Base-by-base conservation (phyloP, 2,329 filamentous ascomycete species). In the Ambrosiella beaveri region DNA sequence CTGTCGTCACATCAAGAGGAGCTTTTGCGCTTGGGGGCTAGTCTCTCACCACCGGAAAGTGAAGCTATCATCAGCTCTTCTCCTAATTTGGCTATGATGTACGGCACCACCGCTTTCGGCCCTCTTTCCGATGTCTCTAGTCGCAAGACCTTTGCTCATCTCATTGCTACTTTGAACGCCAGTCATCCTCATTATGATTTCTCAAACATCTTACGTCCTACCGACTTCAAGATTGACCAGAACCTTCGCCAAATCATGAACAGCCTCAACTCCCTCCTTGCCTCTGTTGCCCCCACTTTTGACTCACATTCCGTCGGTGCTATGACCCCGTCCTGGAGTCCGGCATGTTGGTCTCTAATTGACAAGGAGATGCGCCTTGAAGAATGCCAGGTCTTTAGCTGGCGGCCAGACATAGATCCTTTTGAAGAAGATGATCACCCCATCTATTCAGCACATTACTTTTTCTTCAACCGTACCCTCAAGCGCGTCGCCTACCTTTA, bases 401-500 rank as follows among this genome's bases (percentile, higher is more conserved):
- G 95, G 71, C 81, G 85, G 56, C 93, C 93, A 0, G 84, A 88
- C 45, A 87, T 90, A 61, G 90, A 95, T 66, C 88, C 89, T 0
- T 95, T 94, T 65, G 85, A 90, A 64, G 89, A 89, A 62, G 90
- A 95, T 62, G 89, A 96, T 66, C 87, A 88, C 62, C 85, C 90
- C 8, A 90, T 98, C 62, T 98, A 91, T 91, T 89, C 87, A 54
- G 77, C 90, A 62, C 90, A 97, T 69, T 96, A 95, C 71, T 95
- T 98, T 74, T 95, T 97, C 70, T 97, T 96, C 78, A 96, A 95
- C 75, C 91, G 91, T 66, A 76, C 83, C 35, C 79, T 85, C 66
- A 97, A 97, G 74, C 82, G 93, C 47, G 91, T 98, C 15, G 90
- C 88, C 61, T 98, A 98, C 68, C 74, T 98, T 51, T 94, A 96